Evolutionary conservation across 192 early-diverging fungal genomes (phyloP).

Genomic region (Coemansia sp.): DNA sequence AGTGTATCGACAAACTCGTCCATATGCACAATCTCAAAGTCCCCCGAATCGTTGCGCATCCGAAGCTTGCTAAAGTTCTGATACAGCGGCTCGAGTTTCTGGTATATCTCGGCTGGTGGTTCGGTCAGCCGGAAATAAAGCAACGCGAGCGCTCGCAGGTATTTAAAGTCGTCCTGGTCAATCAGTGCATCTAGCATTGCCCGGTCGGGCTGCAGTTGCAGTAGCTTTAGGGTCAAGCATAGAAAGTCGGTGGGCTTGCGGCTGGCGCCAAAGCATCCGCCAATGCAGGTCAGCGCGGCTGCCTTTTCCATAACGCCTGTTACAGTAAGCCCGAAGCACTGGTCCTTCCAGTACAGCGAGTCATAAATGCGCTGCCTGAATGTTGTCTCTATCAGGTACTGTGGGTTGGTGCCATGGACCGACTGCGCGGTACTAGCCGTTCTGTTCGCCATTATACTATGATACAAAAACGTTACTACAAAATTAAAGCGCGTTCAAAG

Average conservation of each 20-base stretch:
- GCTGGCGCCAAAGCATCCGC: constrained; percentile 76
- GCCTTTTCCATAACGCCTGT: constrained; percentile 90
- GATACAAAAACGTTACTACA: too few species aligned
- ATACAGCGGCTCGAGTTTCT: constrained; percentile 80
- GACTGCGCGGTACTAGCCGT: constrained; percentile 66
- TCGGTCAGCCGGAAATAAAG: constrained; percentile 85
- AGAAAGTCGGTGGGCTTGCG: constrained; percentile 90
- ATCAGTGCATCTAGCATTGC: constrained; percentile 85
- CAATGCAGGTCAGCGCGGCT: constrained; percentile 66
- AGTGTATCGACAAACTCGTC: constrained; percentile 91
- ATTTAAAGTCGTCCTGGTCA: constrained; percentile 80
- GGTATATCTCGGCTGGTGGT: constrained; percentile 77
- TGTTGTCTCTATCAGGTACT: constrained; percentile 94
- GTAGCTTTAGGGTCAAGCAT: constrained; percentile 82
- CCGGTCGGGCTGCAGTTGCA: constrained; percentile 90
- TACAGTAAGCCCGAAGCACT: constrained; percentile 91
- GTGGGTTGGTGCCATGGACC: constrained; percentile 90
- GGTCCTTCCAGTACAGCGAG: constrained; percentile 95
- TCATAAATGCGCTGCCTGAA: constrained; percentile 88
- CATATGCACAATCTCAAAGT: constrained; percentile 63
- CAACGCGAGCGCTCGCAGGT: constrained; percentile 85
- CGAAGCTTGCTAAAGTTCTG: constrained; percentile 86
- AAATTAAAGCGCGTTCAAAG: too few species aligned
- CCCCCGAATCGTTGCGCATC: constrained; percentile 28
- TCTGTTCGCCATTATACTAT: constrained; percentile 69